These are phyloP conservation scores for Dipteronia sinensis DNA, from an alignment of 345 rosid genomes.

Conservation along the genomic window DNA sequence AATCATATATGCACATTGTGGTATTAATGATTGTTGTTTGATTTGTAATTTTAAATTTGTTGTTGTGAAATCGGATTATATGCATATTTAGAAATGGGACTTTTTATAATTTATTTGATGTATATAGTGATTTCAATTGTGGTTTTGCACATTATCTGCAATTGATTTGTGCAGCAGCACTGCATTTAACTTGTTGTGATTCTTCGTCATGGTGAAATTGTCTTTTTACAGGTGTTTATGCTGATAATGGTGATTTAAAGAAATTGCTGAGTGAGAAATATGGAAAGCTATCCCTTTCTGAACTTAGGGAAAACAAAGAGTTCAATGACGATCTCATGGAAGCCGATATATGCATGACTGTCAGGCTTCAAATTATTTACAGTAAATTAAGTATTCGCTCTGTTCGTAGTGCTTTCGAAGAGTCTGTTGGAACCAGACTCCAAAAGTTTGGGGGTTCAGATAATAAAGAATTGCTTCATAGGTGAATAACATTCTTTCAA, in stretches of 20 bases:
- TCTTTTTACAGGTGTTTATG: slow-evolving; percentile 64
- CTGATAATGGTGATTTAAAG: slow-evolving; percentile 60
- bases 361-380: slow-evolving; percentile 81
- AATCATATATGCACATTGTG: background rate
- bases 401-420: slow-evolving; percentile 79
- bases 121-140: background rate
- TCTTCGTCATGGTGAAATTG: background rate
- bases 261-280: slow-evolving; percentile 60
- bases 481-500: slow-evolving; percentile 38
- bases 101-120: background rate
- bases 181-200: background rate
- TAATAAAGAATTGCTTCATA: slow-evolving; percentile 71
- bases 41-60: background rate
- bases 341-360: slow-evolving; percentile 65
- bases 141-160: background rate
- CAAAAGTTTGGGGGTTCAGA: slow-evolving; percentile 63
- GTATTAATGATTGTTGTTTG: background rate
- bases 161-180: slow-evolving; percentile 2
- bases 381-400: slow-evolving; percentile 69
- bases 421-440: slow-evolving; percentile 81
- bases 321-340: slow-evolving; percentile 62
- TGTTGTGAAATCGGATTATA: background rate
- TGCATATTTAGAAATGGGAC: no score
- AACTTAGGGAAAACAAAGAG: slow-evolving; percentile 56
- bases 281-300: slow-evolving; percentile 53